Conservation (phyloP, 768 basidiomycete species). For the Cystofilobasidium macerans region DNA sequence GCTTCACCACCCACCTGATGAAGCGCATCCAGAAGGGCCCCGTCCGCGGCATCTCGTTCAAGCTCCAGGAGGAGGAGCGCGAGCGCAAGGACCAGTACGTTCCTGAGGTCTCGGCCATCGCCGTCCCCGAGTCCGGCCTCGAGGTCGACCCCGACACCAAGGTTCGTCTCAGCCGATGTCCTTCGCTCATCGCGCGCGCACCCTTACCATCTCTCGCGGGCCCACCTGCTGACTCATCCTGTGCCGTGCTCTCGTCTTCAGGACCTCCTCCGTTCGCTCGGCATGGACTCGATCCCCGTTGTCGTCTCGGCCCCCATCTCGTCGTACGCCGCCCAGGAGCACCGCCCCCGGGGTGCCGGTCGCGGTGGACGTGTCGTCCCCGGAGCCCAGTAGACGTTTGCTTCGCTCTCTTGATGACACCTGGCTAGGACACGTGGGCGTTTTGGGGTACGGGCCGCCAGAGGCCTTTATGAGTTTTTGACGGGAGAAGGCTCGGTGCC, state of each 20-base stretch:
- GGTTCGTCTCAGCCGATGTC: too few relatives aligned
- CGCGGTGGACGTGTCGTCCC: slow-evolving; percentile 27
- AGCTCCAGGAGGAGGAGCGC: slow-evolving; percentile 98
- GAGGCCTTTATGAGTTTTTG: too few relatives aligned
- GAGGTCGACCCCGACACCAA: slow-evolving; percentile 90
- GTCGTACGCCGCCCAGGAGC: slow-evolving; percentile 26
- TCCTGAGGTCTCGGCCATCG: slow-evolving; percentile 90
- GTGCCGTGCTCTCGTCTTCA: slow-evolving; percentile 33
- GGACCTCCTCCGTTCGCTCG: slow-evolving; percentile 80
- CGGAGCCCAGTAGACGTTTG: slow-evolving; percentile 20
- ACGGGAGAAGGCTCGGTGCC: too few relatives aligned
- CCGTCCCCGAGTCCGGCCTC: slow-evolving; percentile 44
- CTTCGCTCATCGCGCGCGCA: too few relatives aligned
- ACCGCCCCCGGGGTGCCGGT: slow-evolving; percentile 26
- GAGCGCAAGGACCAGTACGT: slow-evolving; percentile 97
- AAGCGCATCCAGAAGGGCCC: slow-evolving; percentile 98
- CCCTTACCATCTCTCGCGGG: neutral
- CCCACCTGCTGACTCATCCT: neutral
- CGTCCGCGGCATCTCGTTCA: slow-evolving; percentile 99
- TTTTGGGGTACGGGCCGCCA: too few relatives aligned
- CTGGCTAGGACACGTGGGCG: neutral
- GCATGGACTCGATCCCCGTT: slow-evolving; percentile 85
- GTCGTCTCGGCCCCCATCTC: slow-evolving; percentile 41
- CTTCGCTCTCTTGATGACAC: slow-evolving; percentile 5
- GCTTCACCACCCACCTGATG: slow-evolving; percentile 99